Evolutionary conservation across 257 asterid genomes (phyloP).

Genomic region (Solanum chmielewskii): DNA sequence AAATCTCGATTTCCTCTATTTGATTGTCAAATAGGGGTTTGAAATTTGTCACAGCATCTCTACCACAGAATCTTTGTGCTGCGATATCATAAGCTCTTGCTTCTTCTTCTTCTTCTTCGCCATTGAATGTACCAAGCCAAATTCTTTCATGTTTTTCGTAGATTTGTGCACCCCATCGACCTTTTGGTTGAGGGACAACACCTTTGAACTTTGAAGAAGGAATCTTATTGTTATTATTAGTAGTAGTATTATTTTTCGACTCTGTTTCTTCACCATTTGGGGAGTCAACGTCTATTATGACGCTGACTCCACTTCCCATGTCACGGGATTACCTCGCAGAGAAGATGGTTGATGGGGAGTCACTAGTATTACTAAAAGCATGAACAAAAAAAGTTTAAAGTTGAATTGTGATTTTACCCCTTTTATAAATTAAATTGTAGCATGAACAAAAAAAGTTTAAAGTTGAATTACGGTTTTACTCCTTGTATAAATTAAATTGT

Average conservation of each 20-base stretch:
- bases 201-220: slow-evolving; percentile 82
- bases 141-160: slow-evolving; percentile 75
- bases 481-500: no score
- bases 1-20: slow-evolving; percentile 19
- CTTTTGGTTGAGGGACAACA: slow-evolving; percentile 94
- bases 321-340: slow-evolving; percentile 27
- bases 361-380: slow-evolving; percentile 13
- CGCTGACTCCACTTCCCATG: slow-evolving; percentile 55
- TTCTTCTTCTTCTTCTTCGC: slow-evolving; percentile 51
- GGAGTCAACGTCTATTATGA: slow-evolving; percentile 33
- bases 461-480: no score
- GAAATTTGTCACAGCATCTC: slow-evolving; percentile 54
- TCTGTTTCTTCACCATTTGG: slow-evolving; percentile 49
- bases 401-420: no score
- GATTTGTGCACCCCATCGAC: slow-evolving; percentile 96
- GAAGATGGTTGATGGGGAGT: slow-evolving; percentile 16
- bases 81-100: slow-evolving; percentile 57
- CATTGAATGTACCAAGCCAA: slow-evolving; percentile 57
- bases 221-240: slow-evolving; percentile 23
- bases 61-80: slow-evolving; percentile 62
- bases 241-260: slow-evolving; percentile 9
- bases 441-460: no score
- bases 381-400: no score
- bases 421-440: no score
- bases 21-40: slow-evolving; percentile 21